Evolutionary conservation across 106 monocot species (phyloP).

Genomic region (Hemerocallis citrina): DNA sequence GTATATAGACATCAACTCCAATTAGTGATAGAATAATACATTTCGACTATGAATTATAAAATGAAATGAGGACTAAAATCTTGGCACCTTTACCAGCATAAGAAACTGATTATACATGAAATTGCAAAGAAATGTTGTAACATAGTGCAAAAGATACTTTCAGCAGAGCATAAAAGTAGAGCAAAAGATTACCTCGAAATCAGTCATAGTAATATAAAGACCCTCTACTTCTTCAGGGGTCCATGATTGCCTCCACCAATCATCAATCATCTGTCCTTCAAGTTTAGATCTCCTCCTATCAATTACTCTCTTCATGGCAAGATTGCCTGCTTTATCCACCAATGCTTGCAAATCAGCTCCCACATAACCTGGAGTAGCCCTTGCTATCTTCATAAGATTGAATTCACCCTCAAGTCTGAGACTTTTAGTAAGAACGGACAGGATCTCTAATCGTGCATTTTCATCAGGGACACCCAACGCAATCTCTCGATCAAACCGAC

Average conservation of each 20-base stretch:
- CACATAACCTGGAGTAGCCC: constrained; percentile 85
- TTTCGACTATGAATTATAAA: too few species aligned
- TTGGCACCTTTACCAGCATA: too few species aligned
- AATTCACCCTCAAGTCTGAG: constrained; percentile 63
- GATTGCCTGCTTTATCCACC: constrained; percentile 73
- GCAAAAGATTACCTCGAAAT: constrained; percentile 67
- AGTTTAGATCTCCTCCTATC: constrained; percentile 37
- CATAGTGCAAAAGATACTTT: too few species aligned
- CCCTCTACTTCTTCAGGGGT: constrained; percentile 57
- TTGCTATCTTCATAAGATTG: constrained; percentile 70
- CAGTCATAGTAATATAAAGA: constrained; percentile 59
- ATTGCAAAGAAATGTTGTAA: too few species aligned
- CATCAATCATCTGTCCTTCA: constrained; percentile 13
- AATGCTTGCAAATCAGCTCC: constrained; percentile 88
- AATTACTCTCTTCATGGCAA: constrained; percentile 85
- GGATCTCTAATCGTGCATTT: constrained; percentile 55
- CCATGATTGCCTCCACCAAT: constrained; percentile 75
- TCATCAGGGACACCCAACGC: constrained; percentile 84
- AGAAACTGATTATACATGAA: neutral
- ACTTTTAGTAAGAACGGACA: constrained; percentile 42
- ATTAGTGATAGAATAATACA: too few species aligned
- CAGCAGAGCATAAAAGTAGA: constrained; percentile 8
- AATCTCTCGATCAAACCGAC: constrained; percentile 80
- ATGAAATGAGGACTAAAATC: too few species aligned
- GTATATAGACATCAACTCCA: too few species aligned